Conservation (phyloP, 176 grass and related monocot species). For the Luzula sylvatica region DNA sequence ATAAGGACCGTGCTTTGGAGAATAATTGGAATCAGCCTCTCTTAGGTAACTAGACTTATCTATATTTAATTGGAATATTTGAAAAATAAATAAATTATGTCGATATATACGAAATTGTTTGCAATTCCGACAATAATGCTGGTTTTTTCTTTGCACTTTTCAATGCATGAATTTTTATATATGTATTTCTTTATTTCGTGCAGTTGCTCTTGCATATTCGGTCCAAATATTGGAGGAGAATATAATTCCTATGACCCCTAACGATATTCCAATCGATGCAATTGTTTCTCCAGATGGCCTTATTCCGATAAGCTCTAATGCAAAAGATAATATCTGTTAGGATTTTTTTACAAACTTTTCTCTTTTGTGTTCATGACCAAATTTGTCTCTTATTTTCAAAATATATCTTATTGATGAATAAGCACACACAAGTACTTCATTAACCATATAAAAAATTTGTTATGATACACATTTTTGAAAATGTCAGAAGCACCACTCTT, state of each 20-base stretch:
- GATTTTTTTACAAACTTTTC: not conserved
- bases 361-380: not conserved
- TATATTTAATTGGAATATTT: not conserved
- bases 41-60: slow-evolving; percentile 37
- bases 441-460: not conserved
- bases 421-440: not conserved
- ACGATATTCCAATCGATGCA: slow-evolving; percentile 66
- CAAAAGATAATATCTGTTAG: slow-evolving; percentile 35
- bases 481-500: slow-evolving; percentile 9
- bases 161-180: not conserved
- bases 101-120: not conserved
- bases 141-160: not conserved
- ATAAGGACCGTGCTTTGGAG: slow-evolving; percentile 66
- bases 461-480: slow-evolving; percentile 4
- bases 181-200: slow-evolving; percentile 20
- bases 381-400: not conserved
- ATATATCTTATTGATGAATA: not conserved
- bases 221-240: slow-evolving; percentile 70
- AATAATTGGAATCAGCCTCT: slow-evolving; percentile 71
- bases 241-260: slow-evolving; percentile 46
- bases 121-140: slow-evolving; percentile 3
- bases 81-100: not conserved
- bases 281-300: slow-evolving; percentile 52
- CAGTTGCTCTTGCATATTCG: slow-evolving; percentile 80
- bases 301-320: slow-evolving; percentile 48